Conservation (phyloP, 83 land plant species). For the Picea abies region DNA sequence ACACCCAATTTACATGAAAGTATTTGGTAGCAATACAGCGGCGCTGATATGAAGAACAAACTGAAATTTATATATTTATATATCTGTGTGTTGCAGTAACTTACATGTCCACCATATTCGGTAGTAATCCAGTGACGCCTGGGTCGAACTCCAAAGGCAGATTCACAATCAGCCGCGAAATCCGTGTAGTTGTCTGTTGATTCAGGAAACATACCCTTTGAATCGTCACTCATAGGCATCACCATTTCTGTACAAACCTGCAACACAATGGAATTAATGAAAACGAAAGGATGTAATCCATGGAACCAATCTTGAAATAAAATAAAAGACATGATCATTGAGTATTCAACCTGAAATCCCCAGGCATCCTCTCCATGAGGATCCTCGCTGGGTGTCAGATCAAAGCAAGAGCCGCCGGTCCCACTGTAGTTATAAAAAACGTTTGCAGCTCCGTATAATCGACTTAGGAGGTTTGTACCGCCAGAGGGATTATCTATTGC, state of each 20-base stretch:
- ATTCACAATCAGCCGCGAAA: neutral
- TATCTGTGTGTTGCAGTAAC: too few species aligned
- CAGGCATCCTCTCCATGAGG: slow-evolving; percentile 1
- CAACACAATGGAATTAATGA: neutral
- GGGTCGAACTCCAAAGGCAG: neutral
- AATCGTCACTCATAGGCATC: neutral
- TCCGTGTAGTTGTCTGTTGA: neutral
- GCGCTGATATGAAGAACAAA: neutral
- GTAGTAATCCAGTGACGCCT: neutral
- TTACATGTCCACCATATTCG: too few species aligned
- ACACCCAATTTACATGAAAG: too few species aligned
- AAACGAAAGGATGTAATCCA: too few species aligned
- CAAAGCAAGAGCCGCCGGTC: neutral
- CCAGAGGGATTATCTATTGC: neutral
- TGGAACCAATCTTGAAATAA: neutral
- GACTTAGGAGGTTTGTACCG: neutral
- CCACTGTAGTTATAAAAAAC: slow-evolving; percentile 6
- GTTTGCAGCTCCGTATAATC: slow-evolving; percentile 5
- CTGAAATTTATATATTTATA: neutral
- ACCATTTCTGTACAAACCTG: slow-evolving; percentile 3
- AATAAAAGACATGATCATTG: too few species aligned
- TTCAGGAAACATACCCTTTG: neutral
- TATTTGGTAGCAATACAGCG: too few species aligned
- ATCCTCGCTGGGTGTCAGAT: neutral
- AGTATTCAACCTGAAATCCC: neutral